Evolutionary conservation across 2,329 filamentous ascomycete species (phyloP).

Genomic region (Aspergillus japonicus): DNA sequence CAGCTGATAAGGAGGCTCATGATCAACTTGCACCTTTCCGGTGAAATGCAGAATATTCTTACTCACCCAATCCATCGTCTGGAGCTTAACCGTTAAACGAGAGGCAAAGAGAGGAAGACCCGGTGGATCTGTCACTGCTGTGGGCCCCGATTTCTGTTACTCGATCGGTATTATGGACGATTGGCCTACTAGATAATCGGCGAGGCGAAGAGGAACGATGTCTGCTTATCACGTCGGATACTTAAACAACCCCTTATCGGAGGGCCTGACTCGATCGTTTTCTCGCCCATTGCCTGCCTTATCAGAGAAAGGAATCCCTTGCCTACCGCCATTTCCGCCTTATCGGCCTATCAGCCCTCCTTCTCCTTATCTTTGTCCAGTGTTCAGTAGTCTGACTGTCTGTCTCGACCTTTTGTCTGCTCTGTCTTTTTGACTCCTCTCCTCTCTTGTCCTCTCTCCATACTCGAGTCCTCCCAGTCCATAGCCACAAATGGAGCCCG

Average conservation of each 20-base stretch:
- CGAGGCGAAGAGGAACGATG: neutral
- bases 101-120: conserved; percentile 1
- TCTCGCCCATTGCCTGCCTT: conserved; percentile 2
- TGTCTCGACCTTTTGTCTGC: conserved; percentile 12
- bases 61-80: neutral
- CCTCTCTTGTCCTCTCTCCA: conserved; percentile 6
- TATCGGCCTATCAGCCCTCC: neutral
- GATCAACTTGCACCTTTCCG: neutral
- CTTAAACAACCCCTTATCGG: conserved; percentile 14
- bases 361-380: conserved; percentile 12
- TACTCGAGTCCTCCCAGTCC: conserved; percentile 3
- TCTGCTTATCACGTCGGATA: conserved; percentile 1
- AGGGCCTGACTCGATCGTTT: conserved; percentile 1
- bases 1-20: conserved; percentile 12
- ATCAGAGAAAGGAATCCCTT: conserved; percentile 9
- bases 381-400: conserved; percentile 1
- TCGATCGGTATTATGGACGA: conserved; percentile 13
- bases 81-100: neutral
- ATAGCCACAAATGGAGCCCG: conserved; percentile 18
- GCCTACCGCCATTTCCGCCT: conserved; percentile 7
- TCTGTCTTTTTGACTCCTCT: conserved; percentile 11
- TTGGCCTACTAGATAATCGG: neutral
- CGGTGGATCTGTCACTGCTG: conserved; percentile 1
- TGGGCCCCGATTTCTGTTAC: conserved; percentile 16
- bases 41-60: neutral